Evolutionary conservation across 352 stramenopile species (phyloP).

Genomic region (Pythium grandisporangium): DNA sequence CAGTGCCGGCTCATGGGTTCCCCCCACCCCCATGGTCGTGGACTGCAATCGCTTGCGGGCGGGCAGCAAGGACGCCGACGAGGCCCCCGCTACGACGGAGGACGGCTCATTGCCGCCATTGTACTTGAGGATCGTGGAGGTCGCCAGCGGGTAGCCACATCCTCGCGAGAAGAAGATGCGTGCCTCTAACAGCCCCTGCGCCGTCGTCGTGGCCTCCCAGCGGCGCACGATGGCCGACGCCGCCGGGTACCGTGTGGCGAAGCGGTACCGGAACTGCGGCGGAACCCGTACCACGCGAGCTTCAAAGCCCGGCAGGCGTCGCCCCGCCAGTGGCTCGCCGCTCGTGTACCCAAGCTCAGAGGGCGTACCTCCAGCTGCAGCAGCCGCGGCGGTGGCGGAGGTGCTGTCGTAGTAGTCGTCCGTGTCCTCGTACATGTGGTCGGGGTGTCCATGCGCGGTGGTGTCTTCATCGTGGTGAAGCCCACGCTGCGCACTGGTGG

Average conservation of each 20-base stretch:
- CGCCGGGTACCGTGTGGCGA: conserved; percentile 70
- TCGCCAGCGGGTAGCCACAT: conserved; percentile 77
- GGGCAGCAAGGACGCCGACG: too few species aligned
- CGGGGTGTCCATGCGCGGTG: neutral
- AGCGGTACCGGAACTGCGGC: conserved; percentile 58
- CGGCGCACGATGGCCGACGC: conserved; percentile 69
- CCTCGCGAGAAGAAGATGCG: conserved; percentile 76
- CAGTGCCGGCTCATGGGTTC: conserved; percentile 36
- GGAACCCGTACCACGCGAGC: conserved; percentile 58
- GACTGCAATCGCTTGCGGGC: conserved; percentile 47
- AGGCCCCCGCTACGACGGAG: too few species aligned
- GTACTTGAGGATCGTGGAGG: conserved; percentile 81
- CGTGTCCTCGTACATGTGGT: too few species aligned
- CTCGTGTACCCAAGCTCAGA: neutral
- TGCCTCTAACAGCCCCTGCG: conserved; percentile 59
- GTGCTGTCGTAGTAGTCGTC: conserved; percentile 2
- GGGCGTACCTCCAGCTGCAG: neutral
- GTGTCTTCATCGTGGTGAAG: neutral
- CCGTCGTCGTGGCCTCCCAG: conserved; percentile 54
- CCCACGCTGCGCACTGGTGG: neutral
- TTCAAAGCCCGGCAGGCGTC: conserved; percentile 56
- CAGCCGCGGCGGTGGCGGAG: neutral
- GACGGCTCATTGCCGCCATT: conserved; percentile 69
- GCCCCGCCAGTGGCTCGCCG: conserved; percentile 46
- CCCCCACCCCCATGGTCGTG: conserved; percentile 46